These are phyloP conservation scores for Aspergillus fumigatus DNA, from an alignment of 2,329 filamentous ascomycete genomes.

Conservation along the genomic window DNA sequence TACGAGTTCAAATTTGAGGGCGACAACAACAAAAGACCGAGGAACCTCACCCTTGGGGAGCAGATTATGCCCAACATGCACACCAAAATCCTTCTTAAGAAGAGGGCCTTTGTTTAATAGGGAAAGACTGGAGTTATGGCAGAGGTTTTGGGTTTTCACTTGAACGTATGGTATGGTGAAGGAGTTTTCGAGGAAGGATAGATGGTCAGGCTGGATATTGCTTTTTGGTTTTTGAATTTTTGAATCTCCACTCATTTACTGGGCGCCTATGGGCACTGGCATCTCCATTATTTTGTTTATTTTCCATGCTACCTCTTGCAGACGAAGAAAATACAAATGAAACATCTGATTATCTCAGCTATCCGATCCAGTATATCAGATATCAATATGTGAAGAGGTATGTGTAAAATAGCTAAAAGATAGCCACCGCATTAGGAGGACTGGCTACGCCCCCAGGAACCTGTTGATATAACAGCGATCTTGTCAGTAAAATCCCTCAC, in stretches of 20 bases:
- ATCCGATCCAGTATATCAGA: background rate
- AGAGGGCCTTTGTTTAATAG: conserved; percentile 7
- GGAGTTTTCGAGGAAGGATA: background rate
- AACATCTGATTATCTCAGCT: background rate
- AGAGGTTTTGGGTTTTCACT: background rate
- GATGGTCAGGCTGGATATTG: background rate
- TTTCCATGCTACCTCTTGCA: background rate
- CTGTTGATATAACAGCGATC: conserved; percentile 7
- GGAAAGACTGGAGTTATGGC: background rate
- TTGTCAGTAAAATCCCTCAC: background rate
- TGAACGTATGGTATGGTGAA: background rate
- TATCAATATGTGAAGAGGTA: background rate
- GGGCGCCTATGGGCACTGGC: too few relatives aligned
- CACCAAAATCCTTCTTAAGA: conserved; percentile 19
- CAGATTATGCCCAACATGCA: conserved; percentile 24
- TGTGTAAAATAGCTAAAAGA: conserved; percentile 28
- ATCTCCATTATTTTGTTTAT: background rate
- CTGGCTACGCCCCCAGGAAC: conserved; percentile 45
- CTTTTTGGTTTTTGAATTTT: background rate
- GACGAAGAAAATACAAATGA: background rate
- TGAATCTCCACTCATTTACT: background rate
- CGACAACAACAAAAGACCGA: conserved; percentile 11
- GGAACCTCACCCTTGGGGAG: conserved; percentile 24
- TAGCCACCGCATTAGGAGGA: conserved; percentile 44
- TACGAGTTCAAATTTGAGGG: conserved; percentile 28